A percentile compares a stretch with the other conserved stretches of the same genome.
Conservation (phyloP, 1,139 yeast genomes). For the Pichia sp. region DNA sequence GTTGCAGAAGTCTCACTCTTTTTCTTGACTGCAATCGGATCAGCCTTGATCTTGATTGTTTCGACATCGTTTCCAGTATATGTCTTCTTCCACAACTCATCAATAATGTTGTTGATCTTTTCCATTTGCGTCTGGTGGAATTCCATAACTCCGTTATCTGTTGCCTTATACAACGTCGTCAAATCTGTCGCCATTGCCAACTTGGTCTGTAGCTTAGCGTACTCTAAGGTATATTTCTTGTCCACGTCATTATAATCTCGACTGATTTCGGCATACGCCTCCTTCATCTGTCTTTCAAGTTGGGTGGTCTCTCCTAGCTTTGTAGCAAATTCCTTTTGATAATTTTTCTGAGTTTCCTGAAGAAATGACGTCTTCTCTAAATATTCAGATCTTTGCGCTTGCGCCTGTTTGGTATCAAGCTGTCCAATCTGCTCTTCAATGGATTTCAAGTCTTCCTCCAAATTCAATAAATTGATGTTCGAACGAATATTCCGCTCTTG, state of each 20-base stretch:
- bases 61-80: slow-evolving; percentile 96
- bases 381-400: slow-evolving; percentile 57
- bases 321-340: slow-evolving; percentile 70
- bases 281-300: slow-evolving; percentile 64
- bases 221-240: slow-evolving; percentile 59
- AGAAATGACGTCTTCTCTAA: slow-evolving; percentile 54
- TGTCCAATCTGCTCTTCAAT: slow-evolving; percentile 38
- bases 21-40: slow-evolving; percentile 40
- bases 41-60: slow-evolving; percentile 80
- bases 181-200: slow-evolving; percentile 80
- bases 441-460: slow-evolving; percentile 35
- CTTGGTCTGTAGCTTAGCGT: slow-evolving; percentile 75
- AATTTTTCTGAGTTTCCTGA: slow-evolving; percentile 50
- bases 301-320: slow-evolving; percentile 84
- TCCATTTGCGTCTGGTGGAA: slow-evolving; percentile 90
- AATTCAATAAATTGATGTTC: slow-evolving; percentile 48
- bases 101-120: slow-evolving; percentile 82
- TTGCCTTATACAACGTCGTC: slow-evolving; percentile 74
- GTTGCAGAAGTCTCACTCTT: slow-evolving; percentile 45
- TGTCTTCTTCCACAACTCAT: slow-evolving; percentile 90
- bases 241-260: slow-evolving; percentile 72
- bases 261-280: slow-evolving; percentile 53
- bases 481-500: slow-evolving; percentile 52
- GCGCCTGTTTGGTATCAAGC: slow-evolving; percentile 60
- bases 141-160: slow-evolving; percentile 91